These are phyloP conservation scores for Cucurbita ficifolia DNA, from an alignment of 306 rosid species.

Conservation along the genomic window DNA sequence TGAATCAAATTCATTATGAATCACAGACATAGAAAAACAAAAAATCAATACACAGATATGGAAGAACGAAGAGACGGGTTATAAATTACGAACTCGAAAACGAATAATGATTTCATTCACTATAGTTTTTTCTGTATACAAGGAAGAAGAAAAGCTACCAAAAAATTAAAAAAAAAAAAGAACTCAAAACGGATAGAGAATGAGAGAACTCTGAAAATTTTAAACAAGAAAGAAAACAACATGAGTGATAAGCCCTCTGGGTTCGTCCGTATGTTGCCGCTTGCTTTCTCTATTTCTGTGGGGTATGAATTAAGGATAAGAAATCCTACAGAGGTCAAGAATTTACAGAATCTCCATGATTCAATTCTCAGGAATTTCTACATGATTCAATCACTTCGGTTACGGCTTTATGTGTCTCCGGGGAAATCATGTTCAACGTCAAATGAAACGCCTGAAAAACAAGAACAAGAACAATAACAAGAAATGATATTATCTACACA, in stretches of 20 bases:
- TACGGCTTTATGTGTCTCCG: constrained; percentile 86
- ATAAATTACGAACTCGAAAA: constrained; percentile 4
- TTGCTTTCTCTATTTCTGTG: neutral
- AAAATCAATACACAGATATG: too few relatives aligned
- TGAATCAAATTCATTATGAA: neutral
- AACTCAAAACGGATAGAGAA: neutral
- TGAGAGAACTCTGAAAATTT: neutral
- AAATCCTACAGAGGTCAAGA: constrained; percentile 22
- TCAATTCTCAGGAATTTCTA: constrained; percentile 34
- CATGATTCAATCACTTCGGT: constrained; percentile 94
- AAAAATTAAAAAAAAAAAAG: neutral
- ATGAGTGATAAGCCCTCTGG: constrained; percentile 9
- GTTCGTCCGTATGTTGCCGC: constrained; percentile 20
- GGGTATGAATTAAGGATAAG: neutral
- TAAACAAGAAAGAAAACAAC: neutral
- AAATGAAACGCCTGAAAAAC: constrained; percentile 76
- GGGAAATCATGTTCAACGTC: constrained; percentile 86
- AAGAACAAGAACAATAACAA: neutral
- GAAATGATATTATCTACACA: neutral
- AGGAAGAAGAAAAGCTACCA: constrained; percentile 18
- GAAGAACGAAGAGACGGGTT: neutral
- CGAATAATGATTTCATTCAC: constrained; percentile 20
- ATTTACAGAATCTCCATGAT: constrained; percentile 38
- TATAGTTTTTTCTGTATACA: constrained; percentile 42
- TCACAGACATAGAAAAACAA: too few relatives aligned